phyloP scores from a whole-genome alignment of 2,329 filamentous ascomycete genomes.

The Penicillium palitans region DNA sequence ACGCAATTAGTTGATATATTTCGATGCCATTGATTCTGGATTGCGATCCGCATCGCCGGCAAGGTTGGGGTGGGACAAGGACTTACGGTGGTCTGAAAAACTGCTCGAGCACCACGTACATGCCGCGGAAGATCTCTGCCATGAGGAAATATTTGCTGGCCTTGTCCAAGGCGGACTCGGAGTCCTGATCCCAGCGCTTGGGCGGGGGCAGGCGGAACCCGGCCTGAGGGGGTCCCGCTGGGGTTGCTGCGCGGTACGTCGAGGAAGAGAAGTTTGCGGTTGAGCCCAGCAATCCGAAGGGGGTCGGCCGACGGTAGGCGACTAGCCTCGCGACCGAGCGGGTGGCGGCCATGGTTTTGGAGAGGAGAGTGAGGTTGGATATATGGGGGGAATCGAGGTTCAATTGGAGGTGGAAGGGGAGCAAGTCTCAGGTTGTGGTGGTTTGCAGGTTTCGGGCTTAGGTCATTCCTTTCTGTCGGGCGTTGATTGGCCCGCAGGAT shows the following conservation, averaged over 20 bases:
- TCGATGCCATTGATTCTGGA: conserved; percentile 8
- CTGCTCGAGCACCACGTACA: conserved; percentile 97
- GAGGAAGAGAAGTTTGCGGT: conserved; percentile 64
- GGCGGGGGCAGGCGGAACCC: conserved; percentile 76
- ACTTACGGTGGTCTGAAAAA: conserved; percentile 97
- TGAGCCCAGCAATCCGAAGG: conserved; percentile 44
- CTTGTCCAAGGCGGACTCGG: conserved; percentile 76
- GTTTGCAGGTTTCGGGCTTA: conserved; percentile 39
- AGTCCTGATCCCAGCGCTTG: conserved; percentile 76
- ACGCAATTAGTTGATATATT: conserved; percentile 8
- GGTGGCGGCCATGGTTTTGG: conserved; percentile 45
- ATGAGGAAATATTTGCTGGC: conserved; percentile 92
- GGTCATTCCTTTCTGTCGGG: conserved; percentile 43
- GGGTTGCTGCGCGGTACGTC: conserved; percentile 63
- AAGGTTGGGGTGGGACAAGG: conserved; percentile 12
- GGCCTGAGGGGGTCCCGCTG: conserved; percentile 73
- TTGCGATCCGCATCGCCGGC: conserved; percentile 7
- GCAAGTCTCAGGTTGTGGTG: conserved; percentile 27
- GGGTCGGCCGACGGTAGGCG: conserved; percentile 41
- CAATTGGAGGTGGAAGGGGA: conserved; percentile 25
- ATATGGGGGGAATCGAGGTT: conserved; percentile 22
- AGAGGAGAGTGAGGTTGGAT: conserved; percentile 19
- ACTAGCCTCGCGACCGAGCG: conserved; percentile 47
- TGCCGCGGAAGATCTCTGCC: conserved; percentile 93
- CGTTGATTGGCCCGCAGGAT: conserved; percentile 43